Evolutionary conservation across 2,329 filamentous ascomycete genomes (phyloP).

Genomic region (Epichloe typhina): DNA sequence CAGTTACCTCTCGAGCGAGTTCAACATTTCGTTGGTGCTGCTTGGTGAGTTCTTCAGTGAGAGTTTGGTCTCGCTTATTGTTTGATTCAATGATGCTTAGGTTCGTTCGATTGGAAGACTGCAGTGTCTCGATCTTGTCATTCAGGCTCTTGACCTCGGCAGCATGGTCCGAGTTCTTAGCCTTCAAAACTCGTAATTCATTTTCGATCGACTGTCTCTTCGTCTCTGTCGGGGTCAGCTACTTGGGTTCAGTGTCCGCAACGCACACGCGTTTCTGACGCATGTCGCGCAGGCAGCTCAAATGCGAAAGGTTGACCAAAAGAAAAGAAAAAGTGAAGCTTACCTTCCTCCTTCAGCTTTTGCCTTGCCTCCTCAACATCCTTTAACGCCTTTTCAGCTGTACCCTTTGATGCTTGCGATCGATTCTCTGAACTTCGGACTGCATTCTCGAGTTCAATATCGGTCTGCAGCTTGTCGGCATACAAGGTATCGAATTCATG

Average conservation of each 20-base stretch:
- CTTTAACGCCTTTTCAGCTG: conserved; percentile 69
- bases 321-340: conserved; percentile 10
- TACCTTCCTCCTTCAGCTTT: conserved; percentile 75
- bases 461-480: conserved; percentile 75
- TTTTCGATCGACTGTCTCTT: conserved; percentile 63
- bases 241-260: not conserved
- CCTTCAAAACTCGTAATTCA: conserved; percentile 66
- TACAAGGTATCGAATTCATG: conserved; percentile 71
- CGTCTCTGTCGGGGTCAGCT: conserved; percentile 44
- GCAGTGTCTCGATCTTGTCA: conserved; percentile 72
- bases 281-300: not conserved
- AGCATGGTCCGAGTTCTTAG: conserved; percentile 59
- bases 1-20: conserved; percentile 68
- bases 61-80: conserved; percentile 69
- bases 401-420: conserved; percentile 67
- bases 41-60: conserved; percentile 74
- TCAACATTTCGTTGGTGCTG: conserved; percentile 83
- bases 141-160: conserved; percentile 65
- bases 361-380: conserved; percentile 71
- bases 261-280: not conserved
- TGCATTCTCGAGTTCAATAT: conserved; percentile 87
- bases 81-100: conserved; percentile 83
- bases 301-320: conserved; percentile 7
- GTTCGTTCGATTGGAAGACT: conserved; percentile 85
- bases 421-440: conserved; percentile 74